Evolutionary conservation across 768 basidiomycete species (phyloP).

Genomic region (Pholiota molesta): DNA sequence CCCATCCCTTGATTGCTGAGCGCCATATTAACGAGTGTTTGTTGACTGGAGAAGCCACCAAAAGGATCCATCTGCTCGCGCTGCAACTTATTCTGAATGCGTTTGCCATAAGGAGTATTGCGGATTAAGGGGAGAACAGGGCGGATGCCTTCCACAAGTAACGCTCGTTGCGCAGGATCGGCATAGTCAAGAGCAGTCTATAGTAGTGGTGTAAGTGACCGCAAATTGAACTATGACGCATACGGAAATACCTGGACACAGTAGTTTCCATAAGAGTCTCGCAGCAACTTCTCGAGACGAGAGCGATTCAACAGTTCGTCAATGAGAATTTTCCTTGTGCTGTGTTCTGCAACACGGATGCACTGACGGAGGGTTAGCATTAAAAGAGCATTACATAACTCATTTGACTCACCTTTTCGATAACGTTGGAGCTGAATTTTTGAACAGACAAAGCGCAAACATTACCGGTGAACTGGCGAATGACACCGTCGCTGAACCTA

Average conservation of each 20-base stretch:
- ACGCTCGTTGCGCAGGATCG: constrained; percentile 87
- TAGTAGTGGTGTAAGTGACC: constrained; percentile 3
- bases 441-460: constrained; percentile 97
- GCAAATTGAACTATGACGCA: not conserved
- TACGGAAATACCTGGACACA: constrained; percentile 74
- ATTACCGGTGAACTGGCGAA: constrained; percentile 96
- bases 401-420: constrained; percentile 74
- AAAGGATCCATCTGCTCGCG: constrained; percentile 85
- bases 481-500: constrained; percentile 96
- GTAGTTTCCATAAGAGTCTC: constrained; percentile 97
- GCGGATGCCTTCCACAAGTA: constrained; percentile 96
- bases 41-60: constrained; percentile 62
- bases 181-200: constrained; percentile 98
- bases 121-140: constrained; percentile 98
- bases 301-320: constrained; percentile 94
- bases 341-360: constrained; percentile 95
- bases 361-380: constrained; percentile 44
- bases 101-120: constrained; percentile 99
- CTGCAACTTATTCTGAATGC: constrained; percentile 98
- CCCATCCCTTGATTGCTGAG: constrained; percentile 60
- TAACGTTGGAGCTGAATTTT: constrained; percentile 99
- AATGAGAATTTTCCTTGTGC: constrained; percentile 90
- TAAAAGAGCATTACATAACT: not conserved
- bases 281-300: constrained; percentile 91
- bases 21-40: constrained; percentile 59